phyloP scores from a whole-genome alignment of 352 stramenopile genomes.

The Saprolegnia parasitica region DNA sequence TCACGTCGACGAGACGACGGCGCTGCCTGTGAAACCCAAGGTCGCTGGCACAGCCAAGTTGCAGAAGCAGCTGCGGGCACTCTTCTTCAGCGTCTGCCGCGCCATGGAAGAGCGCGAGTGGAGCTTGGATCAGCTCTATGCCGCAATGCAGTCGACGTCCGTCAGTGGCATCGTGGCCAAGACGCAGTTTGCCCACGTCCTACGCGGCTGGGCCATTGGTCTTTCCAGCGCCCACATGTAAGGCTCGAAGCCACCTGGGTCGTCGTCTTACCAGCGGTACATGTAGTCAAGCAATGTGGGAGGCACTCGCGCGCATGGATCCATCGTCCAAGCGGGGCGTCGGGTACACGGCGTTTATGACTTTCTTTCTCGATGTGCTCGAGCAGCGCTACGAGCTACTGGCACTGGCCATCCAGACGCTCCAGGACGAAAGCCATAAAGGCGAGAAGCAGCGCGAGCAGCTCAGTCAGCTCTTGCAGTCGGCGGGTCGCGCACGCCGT shows the following conservation, averaged over 20 bases:
- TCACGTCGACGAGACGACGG: slow-evolving; percentile 15
- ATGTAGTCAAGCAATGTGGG: slow-evolving; percentile 21
- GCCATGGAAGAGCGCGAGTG: slow-evolving; percentile 14
- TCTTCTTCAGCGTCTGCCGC: slow-evolving; percentile 21
- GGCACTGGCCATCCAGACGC: slow-evolving; percentile 16
- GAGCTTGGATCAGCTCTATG: slow-evolving; percentile 2
- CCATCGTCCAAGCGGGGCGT: not conserved
- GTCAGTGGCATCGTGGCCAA: slow-evolving; percentile 2
- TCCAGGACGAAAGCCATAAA: not conserved
- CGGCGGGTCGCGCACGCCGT: not conserved
- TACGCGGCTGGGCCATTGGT: not conserved
- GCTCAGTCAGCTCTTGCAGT: slow-evolving; percentile 2
- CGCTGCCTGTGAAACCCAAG: not conserved
- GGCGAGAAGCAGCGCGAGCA: not conserved
- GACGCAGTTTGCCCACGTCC: slow-evolving; percentile 5
- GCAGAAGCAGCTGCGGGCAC: slow-evolving; percentile 15
- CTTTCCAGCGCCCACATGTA: slow-evolving; percentile 22
- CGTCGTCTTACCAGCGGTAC: not conserved
- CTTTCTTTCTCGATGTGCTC: slow-evolving; percentile 21
- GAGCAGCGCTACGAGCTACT: slow-evolving; percentile 9
- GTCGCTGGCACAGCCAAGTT: not conserved
- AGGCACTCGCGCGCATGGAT: not conserved
- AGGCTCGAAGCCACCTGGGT: not conserved
- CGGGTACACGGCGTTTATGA: slow-evolving; percentile 10
- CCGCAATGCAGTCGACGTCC: not conserved